Percentiles rank a stretch among this genome's conserved stretches.
Conservation (phyloP, 495 filamentous ascomycete genomes). For the Haplographium delicatum region DNA sequence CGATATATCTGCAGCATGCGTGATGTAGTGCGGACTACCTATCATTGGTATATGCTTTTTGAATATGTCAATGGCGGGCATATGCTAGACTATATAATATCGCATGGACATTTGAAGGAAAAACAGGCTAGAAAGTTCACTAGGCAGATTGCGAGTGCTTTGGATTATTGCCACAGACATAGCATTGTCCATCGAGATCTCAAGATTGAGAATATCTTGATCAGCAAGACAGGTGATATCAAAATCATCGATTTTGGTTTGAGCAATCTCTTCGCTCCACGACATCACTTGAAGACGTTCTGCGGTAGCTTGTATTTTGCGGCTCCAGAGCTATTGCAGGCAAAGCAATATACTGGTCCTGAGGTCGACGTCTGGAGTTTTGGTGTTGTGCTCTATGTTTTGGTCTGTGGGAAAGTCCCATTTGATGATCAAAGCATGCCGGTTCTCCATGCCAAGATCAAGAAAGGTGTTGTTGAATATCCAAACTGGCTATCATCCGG, state of each 20-base stretch:
- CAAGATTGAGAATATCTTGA: constrained; percentile 99
- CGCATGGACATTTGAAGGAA: constrained; percentile 94
- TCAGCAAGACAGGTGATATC: constrained; percentile 98
- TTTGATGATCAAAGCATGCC: constrained; percentile 99
- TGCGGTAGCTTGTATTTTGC: constrained; percentile 98
- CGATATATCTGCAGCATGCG: constrained; percentile 97
- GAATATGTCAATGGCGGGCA: constrained; percentile 99
- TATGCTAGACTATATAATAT: constrained; percentile 99
- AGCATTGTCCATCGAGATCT: constrained; percentile 97
- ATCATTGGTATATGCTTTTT: constrained; percentile 99
- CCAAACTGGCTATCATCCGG: constrained; percentile 86
- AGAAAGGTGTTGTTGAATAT: constrained; percentile 94
- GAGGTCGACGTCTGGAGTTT: constrained; percentile 99
- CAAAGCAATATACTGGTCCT: constrained; percentile 88
- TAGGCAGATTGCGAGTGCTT: constrained; percentile 93
- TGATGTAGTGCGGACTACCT: constrained; percentile 90
- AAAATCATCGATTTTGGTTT: constrained; percentile 99
- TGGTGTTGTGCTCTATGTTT: constrained; percentile 95
- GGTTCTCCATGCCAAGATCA: constrained; percentile 97
- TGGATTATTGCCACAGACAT: constrained; percentile 98
- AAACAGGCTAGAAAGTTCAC: constrained; percentile 98
- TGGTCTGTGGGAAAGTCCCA: constrained; percentile 96
- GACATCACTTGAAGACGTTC: constrained; percentile 87
- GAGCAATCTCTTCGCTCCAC: constrained; percentile 91
- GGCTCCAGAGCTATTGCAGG: constrained; percentile 90